These are phyloP conservation scores for Cercospora zeae-maydis DNA, from an alignment of 2,329 filamentous ascomycete species.

Conservation along the genomic window DNA sequence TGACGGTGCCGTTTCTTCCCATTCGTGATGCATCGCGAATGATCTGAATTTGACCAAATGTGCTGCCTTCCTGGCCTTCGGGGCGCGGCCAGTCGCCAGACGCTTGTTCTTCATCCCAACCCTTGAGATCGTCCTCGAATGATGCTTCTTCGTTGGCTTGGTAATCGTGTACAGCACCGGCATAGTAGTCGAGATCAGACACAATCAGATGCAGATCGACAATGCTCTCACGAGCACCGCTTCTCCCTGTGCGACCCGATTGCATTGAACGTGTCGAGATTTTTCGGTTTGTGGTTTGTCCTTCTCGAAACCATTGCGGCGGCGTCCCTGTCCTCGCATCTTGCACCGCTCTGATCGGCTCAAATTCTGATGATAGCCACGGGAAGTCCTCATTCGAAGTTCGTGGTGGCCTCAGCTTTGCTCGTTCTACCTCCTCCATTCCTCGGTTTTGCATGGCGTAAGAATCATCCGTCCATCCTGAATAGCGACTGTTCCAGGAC, in stretches of 20 bases:
- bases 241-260: constrained; percentile 28
- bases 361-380: constrained; percentile 34
- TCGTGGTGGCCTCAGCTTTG: constrained; percentile 26
- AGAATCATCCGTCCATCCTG: constrained; percentile 30
- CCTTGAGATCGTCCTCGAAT: constrained; percentile 31
- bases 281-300: constrained; percentile 27
- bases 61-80: constrained; percentile 26
- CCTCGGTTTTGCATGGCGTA: constrained; percentile 24
- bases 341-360: constrained; percentile 29
- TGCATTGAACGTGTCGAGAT: constrained; percentile 20
- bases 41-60: constrained; percentile 34
- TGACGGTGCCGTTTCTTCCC: constrained; percentile 29
- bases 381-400: constrained; percentile 33
- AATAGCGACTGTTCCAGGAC: constrained; percentile 34
- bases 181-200: constrained; percentile 38
- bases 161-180: constrained; percentile 38
- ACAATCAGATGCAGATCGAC: constrained; percentile 37
- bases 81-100: constrained; percentile 25
- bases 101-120: constrained; percentile 29
- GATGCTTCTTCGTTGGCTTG: constrained; percentile 33
- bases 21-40: constrained; percentile 29
- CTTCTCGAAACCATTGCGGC: constrained; percentile 35
- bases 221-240: constrained; percentile 33
- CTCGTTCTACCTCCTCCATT: constrained; percentile 32
- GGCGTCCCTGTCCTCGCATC: constrained; percentile 25